Evolutionary conservation across 768 basidiomycete genomes (phyloP).

Genomic region (Amanita phalloides): DNA sequence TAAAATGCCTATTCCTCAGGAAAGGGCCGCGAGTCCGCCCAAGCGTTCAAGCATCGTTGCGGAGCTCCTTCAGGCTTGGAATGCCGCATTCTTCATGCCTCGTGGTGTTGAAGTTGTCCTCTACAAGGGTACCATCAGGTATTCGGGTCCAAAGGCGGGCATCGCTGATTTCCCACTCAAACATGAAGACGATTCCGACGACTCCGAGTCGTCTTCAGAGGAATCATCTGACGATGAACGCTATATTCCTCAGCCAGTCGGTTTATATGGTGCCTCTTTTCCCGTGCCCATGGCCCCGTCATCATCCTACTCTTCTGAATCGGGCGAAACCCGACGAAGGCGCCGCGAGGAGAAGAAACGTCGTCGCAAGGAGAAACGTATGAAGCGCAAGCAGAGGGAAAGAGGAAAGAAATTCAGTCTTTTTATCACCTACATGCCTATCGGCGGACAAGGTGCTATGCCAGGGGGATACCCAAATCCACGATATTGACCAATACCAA

Average conservation of each 20-base stretch:
- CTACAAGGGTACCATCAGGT: slow-evolving; percentile 71
- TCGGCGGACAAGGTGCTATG: slow-evolving; percentile 12
- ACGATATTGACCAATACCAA: slow-evolving; percentile 5
- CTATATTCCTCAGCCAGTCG: neutral
- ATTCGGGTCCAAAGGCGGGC: slow-evolving; percentile 54
- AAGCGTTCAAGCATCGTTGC: slow-evolving; percentile 49
- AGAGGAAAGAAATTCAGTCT: slow-evolving; percentile 54
- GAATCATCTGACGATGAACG: slow-evolving; percentile 23
- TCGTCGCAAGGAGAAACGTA: slow-evolving; percentile 54
- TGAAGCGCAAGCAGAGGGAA: slow-evolving; percentile 45
- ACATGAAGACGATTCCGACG: slow-evolving; percentile 28
- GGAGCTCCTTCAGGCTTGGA: slow-evolving; percentile 78
- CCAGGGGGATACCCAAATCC: slow-evolving; percentile 12
- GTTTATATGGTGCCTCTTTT: slow-evolving; percentile 5
- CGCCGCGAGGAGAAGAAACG: slow-evolving; percentile 47
- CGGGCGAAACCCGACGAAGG: slow-evolving; percentile 36
- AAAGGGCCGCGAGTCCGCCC: slow-evolving; percentile 36
- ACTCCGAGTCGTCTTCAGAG: slow-evolving; percentile 23
- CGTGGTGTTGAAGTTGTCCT: slow-evolving; percentile 74
- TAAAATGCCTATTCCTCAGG: slow-evolving; percentile 54
- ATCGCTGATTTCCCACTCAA: slow-evolving; percentile 43
- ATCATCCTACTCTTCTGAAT: neutral
- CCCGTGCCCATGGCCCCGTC: neutral
- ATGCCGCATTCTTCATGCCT: slow-evolving; percentile 58
- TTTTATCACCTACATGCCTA: slow-evolving; percentile 43